Evolutionary conservation across 768 basidiomycete species (phyloP).

Genomic region (Sarcomyxa edulis): DNA sequence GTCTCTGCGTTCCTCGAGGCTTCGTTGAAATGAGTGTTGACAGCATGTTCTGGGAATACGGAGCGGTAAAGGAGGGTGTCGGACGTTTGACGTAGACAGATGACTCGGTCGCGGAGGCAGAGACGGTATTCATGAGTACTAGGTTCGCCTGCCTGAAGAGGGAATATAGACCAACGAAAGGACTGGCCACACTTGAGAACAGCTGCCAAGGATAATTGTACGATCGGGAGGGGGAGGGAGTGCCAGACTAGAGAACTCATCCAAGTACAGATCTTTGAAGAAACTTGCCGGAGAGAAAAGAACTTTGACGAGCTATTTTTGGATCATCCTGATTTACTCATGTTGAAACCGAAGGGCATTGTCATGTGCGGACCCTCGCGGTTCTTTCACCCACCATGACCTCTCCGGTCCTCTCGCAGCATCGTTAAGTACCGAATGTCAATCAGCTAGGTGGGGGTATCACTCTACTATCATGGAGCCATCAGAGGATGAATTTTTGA

Average conservation of each 20-base stretch:
- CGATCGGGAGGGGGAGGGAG: conserved; percentile 52
- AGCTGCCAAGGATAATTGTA: conserved; percentile 71
- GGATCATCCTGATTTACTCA: too few relatives aligned
- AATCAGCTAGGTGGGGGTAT: too few relatives aligned
- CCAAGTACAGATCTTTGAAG: too few relatives aligned
- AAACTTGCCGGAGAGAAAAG: too few relatives aligned
- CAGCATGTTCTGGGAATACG: conserved; percentile 50
- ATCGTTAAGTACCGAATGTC: too few relatives aligned
- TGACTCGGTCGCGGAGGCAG: conserved; percentile 75
- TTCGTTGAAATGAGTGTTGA: conserved; percentile 26
- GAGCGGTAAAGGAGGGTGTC: conserved; percentile 68
- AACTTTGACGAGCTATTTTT: too few relatives aligned
- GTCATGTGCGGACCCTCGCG: too few relatives aligned
- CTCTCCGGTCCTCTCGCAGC: too few relatives aligned
- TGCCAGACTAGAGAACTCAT: conserved; percentile 46
- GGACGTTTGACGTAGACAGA: conserved; percentile 75
- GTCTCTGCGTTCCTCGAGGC: conserved; percentile 55
- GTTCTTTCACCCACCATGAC: too few relatives aligned
- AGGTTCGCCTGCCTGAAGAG: conserved; percentile 22
- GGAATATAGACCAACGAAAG: conserved; percentile 71
- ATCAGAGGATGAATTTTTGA: too few relatives aligned
- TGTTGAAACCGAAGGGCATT: too few relatives aligned
- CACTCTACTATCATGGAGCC: too few relatives aligned
- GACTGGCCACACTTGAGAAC: conserved; percentile 83
- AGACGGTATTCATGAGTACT: conserved; percentile 67